Conservation (phyloP, 2,329 filamentous ascomycete species). For the Paradendryphiella salina region DNA sequence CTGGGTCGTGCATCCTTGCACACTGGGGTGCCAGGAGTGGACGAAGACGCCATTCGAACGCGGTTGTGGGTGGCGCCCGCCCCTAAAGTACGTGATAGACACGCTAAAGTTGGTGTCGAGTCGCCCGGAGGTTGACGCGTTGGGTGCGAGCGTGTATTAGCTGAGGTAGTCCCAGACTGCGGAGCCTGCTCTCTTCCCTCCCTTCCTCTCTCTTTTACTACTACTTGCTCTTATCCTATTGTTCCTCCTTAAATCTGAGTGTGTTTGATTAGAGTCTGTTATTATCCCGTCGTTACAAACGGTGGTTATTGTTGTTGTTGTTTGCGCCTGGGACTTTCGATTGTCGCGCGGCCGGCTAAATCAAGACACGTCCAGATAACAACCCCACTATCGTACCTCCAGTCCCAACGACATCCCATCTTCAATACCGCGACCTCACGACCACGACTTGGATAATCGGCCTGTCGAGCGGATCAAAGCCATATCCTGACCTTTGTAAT, state of each 20-base stretch:
- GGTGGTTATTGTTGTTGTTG: neutral
- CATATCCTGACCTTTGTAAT: neutral
- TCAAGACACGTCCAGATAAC: conserved; percentile 13
- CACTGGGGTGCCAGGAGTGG: conserved; percentile 16
- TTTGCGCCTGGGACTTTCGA: conserved; percentile 2
- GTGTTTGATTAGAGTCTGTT: neutral
- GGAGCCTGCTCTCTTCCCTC: conserved; percentile 16
- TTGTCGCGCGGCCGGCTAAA: conserved; percentile 7
- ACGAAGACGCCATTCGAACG: conserved; percentile 19
- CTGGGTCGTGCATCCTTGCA: conserved; percentile 12
- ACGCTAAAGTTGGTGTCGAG: conserved; percentile 26
- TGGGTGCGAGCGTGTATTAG: conserved; percentile 23
- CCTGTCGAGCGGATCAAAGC: neutral
- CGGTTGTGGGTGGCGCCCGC: conserved; percentile 15
- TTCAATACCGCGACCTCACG: conserved; percentile 3
- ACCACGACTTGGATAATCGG: conserved; percentile 2
- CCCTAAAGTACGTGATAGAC: conserved; percentile 23
- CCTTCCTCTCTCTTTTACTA: conserved; percentile 9
- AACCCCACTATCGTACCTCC: conserved; percentile 12
- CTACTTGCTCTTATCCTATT: neutral
- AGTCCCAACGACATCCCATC: conserved; percentile 7
- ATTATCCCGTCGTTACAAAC: neutral
- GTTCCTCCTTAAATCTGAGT: neutral
- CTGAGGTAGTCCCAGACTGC: conserved; percentile 12
- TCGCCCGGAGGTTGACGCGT: conserved; percentile 30